phyloP scores from a whole-genome alignment of 306 rosid genomes.

The Vicia villosa region DNA sequence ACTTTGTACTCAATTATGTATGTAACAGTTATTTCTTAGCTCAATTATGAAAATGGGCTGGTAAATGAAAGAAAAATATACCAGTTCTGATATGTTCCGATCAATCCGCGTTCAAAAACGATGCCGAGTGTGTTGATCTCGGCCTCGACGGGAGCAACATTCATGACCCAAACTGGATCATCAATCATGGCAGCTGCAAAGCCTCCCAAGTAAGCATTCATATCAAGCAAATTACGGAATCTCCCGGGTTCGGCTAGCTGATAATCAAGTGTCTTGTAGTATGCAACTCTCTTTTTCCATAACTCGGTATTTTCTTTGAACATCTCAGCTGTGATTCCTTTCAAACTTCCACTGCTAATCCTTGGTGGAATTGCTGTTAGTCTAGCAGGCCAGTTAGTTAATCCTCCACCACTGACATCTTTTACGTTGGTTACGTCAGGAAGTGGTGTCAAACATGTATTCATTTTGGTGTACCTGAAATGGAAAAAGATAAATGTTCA shows the following conservation, averaged over 20 bases:
- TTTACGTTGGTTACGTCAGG: conserved; percentile 63
- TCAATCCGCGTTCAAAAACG: conserved; percentile 82
- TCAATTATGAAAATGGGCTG: neutral
- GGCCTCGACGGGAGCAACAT: conserved; percentile 76
- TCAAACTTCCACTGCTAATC: conserved; percentile 67
- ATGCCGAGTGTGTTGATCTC: conserved; percentile 77
- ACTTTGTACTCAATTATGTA: neutral
- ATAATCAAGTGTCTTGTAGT: conserved; percentile 68
- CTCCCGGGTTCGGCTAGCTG: conserved; percentile 76
- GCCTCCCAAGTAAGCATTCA: conserved; percentile 89
- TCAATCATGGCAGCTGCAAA: conserved; percentile 80
- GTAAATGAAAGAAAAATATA: conserved; percentile 36
- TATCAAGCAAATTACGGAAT: conserved; percentile 81
- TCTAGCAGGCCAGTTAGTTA: conserved; percentile 84
- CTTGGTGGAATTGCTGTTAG: conserved; percentile 80
- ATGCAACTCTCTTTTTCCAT: conserved; percentile 84
- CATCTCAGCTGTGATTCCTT: conserved; percentile 58
- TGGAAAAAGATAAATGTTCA: neutral
- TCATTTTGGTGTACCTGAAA: conserved; percentile 84
- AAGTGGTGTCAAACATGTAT: conserved; percentile 77
- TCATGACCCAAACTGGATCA: conserved; percentile 93
- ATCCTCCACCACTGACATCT: conserved; percentile 67
- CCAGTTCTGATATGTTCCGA: conserved; percentile 94
- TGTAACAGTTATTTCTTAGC: too few relatives aligned
- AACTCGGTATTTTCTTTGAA: conserved; percentile 56